phyloP scores from a whole-genome alignment of 2,329 filamentous ascomycete species.

The Penicillium expansum region DNA sequence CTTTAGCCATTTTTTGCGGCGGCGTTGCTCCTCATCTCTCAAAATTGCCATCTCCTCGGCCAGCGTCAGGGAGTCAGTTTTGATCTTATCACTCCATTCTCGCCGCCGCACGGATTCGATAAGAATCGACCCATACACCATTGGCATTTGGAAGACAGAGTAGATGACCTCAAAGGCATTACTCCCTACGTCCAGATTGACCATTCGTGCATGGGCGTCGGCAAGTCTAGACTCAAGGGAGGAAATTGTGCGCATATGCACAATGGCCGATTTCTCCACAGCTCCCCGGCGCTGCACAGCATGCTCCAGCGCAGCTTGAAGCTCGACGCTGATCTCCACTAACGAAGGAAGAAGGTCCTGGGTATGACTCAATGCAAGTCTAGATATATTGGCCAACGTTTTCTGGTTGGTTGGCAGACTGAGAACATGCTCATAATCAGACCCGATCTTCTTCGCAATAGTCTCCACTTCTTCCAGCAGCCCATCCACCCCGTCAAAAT shows the following conservation, averaged over 20 bases:
- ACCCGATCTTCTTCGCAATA: constrained; percentile 79
- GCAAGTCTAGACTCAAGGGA: constrained; percentile 73
- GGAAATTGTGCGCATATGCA: constrained; percentile 79
- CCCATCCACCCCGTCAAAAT: constrained; percentile 62
- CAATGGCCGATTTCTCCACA: constrained; percentile 63
- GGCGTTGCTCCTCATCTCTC: constrained; percentile 86
- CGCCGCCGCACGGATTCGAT: constrained; percentile 80
- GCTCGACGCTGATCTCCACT: constrained; percentile 55
- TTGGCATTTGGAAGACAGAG: constrained; percentile 77
- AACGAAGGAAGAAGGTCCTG: constrained; percentile 62
- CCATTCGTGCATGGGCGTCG: constrained; percentile 69
- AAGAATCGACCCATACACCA: constrained; percentile 84
- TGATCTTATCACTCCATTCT: constrained; percentile 91
- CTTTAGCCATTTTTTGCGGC: constrained; percentile 87
- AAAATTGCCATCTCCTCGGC: constrained; percentile 91
- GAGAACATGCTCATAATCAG: constrained; percentile 76
- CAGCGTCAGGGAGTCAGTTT: constrained; percentile 77
- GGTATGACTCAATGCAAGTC: constrained; percentile 63
- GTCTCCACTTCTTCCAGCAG: constrained; percentile 82
- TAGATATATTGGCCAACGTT: constrained; percentile 59
- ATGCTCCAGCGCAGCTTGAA: constrained; percentile 49
- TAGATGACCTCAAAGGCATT: constrained; percentile 78
- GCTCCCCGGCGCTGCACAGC: constrained; percentile 65
- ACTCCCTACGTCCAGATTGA: constrained; percentile 69
- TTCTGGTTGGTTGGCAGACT: constrained; percentile 66